A percentile compares a stretch with the other conserved stretches of the same genome.
These are phyloP conservation scores for Cystobasidium onofrii DNA, from an alignment of 768 basidiomycete species.

Conservation along the genomic window DNA sequence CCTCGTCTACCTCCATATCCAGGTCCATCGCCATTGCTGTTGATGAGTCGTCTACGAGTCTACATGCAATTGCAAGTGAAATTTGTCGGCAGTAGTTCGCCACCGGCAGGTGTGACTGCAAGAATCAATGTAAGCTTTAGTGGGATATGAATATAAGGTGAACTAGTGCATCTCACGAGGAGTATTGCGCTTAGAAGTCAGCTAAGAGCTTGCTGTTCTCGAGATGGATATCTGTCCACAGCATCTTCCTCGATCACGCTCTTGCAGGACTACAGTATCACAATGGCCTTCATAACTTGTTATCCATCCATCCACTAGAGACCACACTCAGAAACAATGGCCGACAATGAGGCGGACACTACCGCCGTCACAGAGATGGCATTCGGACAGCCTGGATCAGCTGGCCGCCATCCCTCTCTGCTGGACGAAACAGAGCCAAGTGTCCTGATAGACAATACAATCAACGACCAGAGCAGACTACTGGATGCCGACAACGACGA, in stretches of 20 bases:
- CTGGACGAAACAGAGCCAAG: constrained; percentile 12
- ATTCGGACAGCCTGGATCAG: not conserved
- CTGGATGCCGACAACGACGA: not conserved
- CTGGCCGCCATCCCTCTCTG: not conserved
- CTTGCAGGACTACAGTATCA: not conserved
- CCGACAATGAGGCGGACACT: not conserved
- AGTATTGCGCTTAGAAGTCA: too few species aligned
- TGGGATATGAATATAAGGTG: too few species aligned
- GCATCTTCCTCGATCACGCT: not conserved
- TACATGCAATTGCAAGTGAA: not conserved
- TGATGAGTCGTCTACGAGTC: too few species aligned
- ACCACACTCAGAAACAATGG: not conserved
- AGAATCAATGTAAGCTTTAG: too few species aligned
- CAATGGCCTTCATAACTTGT: not conserved
- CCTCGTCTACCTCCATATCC: not conserved
- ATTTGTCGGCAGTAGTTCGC: not conserved
- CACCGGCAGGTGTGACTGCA: not conserved
- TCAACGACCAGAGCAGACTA: not conserved
- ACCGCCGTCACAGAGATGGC: not conserved
- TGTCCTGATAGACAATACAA: not conserved
- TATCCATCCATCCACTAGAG: not conserved
- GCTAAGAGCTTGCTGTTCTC: not conserved
- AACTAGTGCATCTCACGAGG: too few species aligned
- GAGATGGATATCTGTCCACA: not conserved
- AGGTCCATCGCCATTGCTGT: not conserved